These are phyloP conservation scores for Colletotrichum sp. DNA, from an alignment of 2,329 filamentous ascomycete species.

Conservation along the genomic window DNA sequence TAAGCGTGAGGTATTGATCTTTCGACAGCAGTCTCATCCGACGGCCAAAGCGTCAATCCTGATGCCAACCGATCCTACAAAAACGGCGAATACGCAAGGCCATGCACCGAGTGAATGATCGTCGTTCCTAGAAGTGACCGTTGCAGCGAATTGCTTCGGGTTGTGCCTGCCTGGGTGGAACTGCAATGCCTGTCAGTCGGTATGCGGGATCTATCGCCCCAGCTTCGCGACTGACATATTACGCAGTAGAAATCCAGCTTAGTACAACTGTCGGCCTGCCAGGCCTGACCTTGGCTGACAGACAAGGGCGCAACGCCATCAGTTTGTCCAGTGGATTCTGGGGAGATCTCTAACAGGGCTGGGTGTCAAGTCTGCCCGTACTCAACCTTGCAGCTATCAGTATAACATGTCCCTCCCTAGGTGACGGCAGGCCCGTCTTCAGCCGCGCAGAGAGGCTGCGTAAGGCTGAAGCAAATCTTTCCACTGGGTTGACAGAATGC, in stretches of 20 bases:
- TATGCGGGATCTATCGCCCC: background rate
- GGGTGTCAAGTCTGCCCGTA: background rate
- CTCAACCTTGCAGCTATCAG: background rate
- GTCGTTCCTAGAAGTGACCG: background rate
- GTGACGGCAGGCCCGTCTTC: background rate
- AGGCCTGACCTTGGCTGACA: background rate
- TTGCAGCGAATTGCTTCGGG: background rate
- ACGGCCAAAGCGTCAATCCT: background rate
- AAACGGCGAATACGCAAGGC: background rate
- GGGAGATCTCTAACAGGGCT: background rate
- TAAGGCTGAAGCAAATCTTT: background rate
- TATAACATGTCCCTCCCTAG: background rate
- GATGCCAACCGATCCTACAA: background rate
- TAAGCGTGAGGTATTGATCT: background rate
- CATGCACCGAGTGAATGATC: background rate
- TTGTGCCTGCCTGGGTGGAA: background rate
- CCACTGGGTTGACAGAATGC: background rate
- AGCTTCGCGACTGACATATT: background rate
- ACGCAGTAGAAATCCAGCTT: background rate
- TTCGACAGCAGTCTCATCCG: background rate
- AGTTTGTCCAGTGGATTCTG: background rate
- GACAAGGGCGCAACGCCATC: background rate
- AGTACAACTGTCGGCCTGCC: background rate
- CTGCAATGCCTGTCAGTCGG: background rate
- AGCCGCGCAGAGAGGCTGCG: background rate